Evolutionary conservation across 495 filamentous ascomycete species (phyloP), one percentile per base, ranked within the genome.

Genomic region (Penicillium verhagenii): DNA sequence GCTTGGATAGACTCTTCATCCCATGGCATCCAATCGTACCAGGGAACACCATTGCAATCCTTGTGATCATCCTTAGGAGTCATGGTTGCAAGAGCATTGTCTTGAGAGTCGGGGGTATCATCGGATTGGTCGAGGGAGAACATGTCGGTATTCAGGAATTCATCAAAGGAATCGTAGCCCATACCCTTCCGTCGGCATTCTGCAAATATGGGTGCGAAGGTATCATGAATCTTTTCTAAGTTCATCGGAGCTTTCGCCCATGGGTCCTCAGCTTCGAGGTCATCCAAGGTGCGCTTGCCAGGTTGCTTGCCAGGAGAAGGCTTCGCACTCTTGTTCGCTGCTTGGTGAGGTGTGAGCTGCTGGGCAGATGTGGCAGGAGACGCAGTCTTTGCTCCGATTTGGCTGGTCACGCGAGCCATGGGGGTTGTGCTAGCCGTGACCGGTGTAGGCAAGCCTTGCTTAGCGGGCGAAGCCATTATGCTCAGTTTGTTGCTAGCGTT

Each of bases 211-310:
- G 59, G 54, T 10, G 33, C 40, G 21, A 80, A 79, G 13, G 72
- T 69, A 46, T 79, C 72, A 25, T 73, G 68, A 23, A 80, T 70
- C 23, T 66, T 58, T 25, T 73, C 68, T 7, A 74, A 61, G n/a
- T 74, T 72, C 29, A 78, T 69, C 21, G 70, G 59, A 51, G 69
- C 76, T 26, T 72, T 64, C 9, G 67, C 66, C 78, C 78, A 81
- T 0, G 67, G 63, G 46, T 79, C 72, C 35, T 70, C 70, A 5
- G 4, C 25, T 24, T 50, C 57, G 11, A 24, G 45, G 6, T 58
- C 57, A 11, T 59, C 44, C 25, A 42, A 8, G 21, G 33, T 60
- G 6, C 44, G 47, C 57, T 70, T 74, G 8, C 45, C 51, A 24
- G 43, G 10, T 11, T 72, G 66, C 50, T 68, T 72, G 16, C 21